Percentiles rank a stretch among this genome's conserved stretches.
phyloP scores from a whole-genome alignment of 2,329 filamentous ascomycete species.

The Microsporum ferrugineum region DNA sequence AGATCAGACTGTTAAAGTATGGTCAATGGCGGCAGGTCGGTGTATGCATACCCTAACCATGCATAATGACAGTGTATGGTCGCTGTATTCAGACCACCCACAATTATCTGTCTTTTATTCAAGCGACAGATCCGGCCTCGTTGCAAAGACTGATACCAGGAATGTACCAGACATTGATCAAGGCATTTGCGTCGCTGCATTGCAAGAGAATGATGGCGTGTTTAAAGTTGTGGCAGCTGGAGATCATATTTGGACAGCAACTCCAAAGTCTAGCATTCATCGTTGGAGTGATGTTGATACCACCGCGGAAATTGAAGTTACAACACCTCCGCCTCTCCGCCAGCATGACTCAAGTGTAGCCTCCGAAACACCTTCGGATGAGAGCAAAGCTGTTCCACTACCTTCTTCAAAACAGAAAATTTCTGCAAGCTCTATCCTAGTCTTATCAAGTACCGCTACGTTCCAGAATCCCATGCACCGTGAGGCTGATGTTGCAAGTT shows the following conservation, averaged over 20 bases:
- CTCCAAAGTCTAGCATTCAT: constrained; percentile 82
- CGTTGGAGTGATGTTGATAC: constrained; percentile 83
- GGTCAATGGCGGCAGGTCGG: constrained; percentile 87
- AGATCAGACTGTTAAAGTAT: constrained; percentile 94
- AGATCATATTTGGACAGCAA: constrained; percentile 80
- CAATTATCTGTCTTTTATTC: constrained; percentile 87
- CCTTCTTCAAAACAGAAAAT: constrained; percentile 43
- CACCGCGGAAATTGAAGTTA: constrained; percentile 51
- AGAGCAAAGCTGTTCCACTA: background rate
- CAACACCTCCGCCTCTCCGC: constrained; percentile 44
- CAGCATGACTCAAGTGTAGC: constrained; percentile 38
- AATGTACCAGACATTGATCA: constrained; percentile 68
- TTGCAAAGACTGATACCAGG: constrained; percentile 92
- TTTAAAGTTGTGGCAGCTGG: constrained; percentile 51
- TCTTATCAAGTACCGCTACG: constrained; percentile 70
- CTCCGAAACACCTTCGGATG: constrained; percentile 21
- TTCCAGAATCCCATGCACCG: constrained; percentile 52
- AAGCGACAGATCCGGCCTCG: constrained; percentile 76
- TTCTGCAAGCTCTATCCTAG: constrained; percentile 63
- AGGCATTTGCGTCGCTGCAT: constrained; percentile 77
- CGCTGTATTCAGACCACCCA: constrained; percentile 78
- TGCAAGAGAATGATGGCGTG: constrained; percentile 72
- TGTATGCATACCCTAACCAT: constrained; percentile 98
- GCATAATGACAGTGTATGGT: constrained; percentile 98
- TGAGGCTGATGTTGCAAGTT: constrained; percentile 43